Conservation (phyloP, 306 rosid genomes). For the Dalbergia cultrata region DNA sequence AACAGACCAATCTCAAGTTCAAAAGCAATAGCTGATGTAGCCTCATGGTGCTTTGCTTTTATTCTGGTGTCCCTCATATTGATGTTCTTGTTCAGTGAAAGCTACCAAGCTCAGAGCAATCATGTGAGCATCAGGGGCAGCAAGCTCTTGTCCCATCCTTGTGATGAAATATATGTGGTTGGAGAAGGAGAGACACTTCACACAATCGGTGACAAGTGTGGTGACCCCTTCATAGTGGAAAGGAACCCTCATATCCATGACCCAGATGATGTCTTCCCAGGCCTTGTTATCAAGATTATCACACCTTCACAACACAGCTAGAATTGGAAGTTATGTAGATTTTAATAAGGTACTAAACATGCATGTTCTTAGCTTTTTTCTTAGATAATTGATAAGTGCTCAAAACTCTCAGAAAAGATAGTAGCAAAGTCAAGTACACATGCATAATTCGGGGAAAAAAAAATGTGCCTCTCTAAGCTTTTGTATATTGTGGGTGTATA, state of each 20-base stretch:
- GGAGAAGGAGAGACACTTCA: slow-evolving; percentile 63
- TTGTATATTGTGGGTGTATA: neutral
- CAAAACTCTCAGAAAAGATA: no score
- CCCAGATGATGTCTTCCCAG: slow-evolving; percentile 45
- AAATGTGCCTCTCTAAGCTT: neutral
- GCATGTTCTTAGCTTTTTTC: neutral
- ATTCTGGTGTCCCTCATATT: slow-evolving; percentile 46
- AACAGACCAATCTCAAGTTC: slow-evolving; percentile 12
- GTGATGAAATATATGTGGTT: slow-evolving; percentile 63
- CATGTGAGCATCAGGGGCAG: slow-evolving; percentile 4
- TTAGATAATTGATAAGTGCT: neutral
- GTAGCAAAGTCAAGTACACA: no score
- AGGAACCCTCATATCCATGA: slow-evolving; percentile 63
- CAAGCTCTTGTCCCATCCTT: slow-evolving; percentile 22
- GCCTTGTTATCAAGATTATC: slow-evolving; percentile 46
- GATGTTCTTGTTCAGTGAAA: slow-evolving; percentile 39
- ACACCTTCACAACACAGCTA: slow-evolving; percentile 35
- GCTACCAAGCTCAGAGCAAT: neutral
- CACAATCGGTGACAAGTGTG: slow-evolving; percentile 59
- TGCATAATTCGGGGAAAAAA: no score
- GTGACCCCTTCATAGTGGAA: slow-evolving; percentile 58
- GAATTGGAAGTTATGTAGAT: neutral
- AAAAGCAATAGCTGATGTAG: slow-evolving; percentile 44
- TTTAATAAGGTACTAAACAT: neutral
- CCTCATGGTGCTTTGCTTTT: slow-evolving; percentile 57